Conservation (phyloP, 129 eudicot genomes). For the Erigeron canadensis region DNA sequence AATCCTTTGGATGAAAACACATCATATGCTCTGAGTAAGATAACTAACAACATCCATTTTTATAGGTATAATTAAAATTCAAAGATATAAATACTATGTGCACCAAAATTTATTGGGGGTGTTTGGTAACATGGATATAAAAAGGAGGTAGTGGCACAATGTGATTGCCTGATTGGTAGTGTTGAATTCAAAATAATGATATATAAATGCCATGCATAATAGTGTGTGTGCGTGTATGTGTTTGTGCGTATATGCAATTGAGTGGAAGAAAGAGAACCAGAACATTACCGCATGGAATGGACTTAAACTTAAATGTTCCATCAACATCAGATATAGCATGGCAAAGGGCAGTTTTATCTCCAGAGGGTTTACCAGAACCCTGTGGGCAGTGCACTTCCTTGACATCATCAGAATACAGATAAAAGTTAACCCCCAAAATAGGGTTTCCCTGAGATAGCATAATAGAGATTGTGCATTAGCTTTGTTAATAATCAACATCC, state of each 20-base stretch:
- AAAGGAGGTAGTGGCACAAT: no score
- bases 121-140: no score
- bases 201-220: no score
- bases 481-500: slow-evolving; percentile 5
- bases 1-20: slow-evolving; percentile 5
- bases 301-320: slow-evolving; percentile 76
- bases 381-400: slow-evolving; percentile 75
- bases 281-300: slow-evolving; percentile 87
- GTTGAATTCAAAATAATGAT: no score
- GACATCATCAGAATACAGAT: slow-evolving; percentile 85
- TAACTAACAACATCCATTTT: neutral
- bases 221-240: no score
- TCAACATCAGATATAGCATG: slow-evolving; percentile 88
- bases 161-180: no score
- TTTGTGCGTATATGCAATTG: no score
- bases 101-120: no score
- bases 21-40: slow-evolving; percentile 21
- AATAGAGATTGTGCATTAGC: slow-evolving; percentile 25
- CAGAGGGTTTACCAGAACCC: slow-evolving; percentile 72
- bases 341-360: slow-evolving; percentile 77
- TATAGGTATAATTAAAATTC: no score
- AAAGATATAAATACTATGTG: neutral
- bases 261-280: slow-evolving; percentile 12
- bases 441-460: slow-evolving; percentile 74
- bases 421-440: slow-evolving; percentile 92